Conservation (phyloP, 139 green algal genomes). For the Chlorella sp. region DNA sequence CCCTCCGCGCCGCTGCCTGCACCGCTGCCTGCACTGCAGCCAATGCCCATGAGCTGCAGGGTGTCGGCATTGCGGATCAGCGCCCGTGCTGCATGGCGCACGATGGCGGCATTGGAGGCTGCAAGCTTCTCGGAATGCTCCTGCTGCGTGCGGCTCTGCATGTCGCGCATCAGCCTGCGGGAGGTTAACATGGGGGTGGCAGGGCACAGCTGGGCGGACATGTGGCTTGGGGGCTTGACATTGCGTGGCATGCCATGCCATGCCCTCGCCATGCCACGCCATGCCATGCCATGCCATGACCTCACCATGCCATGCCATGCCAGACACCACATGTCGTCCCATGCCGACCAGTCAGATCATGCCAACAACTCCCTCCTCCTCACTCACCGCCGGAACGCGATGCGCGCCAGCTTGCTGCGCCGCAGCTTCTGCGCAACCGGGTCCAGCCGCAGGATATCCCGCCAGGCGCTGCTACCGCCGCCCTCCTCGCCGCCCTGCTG, state of each 20-base stretch:
- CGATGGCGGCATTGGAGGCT: conserved; percentile 58
- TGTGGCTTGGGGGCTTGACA: too few relatives aligned
- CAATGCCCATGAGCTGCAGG: conserved; percentile 13
- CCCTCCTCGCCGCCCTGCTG: neutral
- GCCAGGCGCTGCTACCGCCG: conserved; percentile 2
- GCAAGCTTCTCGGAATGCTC: conserved; percentile 42
- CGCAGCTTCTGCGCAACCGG: conserved; percentile 12
- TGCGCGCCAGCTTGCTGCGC: conserved; percentile 38
- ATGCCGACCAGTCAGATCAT: too few relatives aligned
- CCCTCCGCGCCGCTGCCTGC: too few relatives aligned
- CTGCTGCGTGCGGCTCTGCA: conserved; percentile 19
- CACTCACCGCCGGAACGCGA: conserved; percentile 53
- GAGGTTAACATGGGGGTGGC: neutral
- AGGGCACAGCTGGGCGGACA: neutral
- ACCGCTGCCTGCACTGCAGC: neutral
- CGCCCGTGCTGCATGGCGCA: conserved; percentile 50
- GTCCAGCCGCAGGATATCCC: conserved; percentile 7
- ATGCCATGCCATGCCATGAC: too few relatives aligned
- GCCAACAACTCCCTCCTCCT: neutral
- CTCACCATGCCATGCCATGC: too few relatives aligned
- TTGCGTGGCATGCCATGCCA: too few relatives aligned
- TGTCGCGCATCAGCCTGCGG: conserved; percentile 34
- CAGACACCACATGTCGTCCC: too few relatives aligned
- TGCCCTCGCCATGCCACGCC: too few relatives aligned
- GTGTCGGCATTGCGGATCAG: conserved; percentile 57